phyloP scores from a whole-genome alignment of 164 flowering plant genomes.

The Vitis rupestris region DNA sequence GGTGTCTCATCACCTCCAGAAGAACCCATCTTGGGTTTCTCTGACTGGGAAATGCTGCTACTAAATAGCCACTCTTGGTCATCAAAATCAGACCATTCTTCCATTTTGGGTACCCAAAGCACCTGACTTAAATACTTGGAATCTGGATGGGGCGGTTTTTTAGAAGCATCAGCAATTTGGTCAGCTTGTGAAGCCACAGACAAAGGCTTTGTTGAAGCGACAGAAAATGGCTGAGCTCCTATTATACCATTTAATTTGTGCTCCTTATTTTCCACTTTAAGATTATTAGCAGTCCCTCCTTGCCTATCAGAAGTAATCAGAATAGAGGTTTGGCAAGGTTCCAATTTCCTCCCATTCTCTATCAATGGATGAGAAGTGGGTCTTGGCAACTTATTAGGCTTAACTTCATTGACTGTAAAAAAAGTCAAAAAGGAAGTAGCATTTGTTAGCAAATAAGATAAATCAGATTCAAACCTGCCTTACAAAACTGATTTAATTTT shows the following conservation, averaged over 20 bases:
- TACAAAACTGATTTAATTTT: not conserved
- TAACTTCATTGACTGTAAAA: slow-evolving; percentile 47
- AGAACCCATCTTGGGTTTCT: slow-evolving; percentile 29
- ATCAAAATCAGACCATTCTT: slow-evolving; percentile 53
- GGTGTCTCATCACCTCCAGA: slow-evolving; percentile 30
- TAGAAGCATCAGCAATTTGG: slow-evolving; percentile 36
- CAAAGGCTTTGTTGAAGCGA: slow-evolving; percentile 13
- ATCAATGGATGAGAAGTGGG: slow-evolving; percentile 28
- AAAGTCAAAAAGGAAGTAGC: slow-evolving; percentile 9
- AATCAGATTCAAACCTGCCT: not conserved
- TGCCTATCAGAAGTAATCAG: slow-evolving; percentile 24
- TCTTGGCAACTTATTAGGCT: slow-evolving; percentile 51
- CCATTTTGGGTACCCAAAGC: slow-evolving; percentile 60
- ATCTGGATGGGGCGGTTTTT: slow-evolving; percentile 76
- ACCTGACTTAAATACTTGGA: slow-evolving; percentile 49
- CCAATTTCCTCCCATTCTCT: slow-evolving; percentile 48
- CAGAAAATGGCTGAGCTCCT: slow-evolving; percentile 29
- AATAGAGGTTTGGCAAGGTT: slow-evolving; percentile 31
- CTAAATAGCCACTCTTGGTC: slow-evolving; percentile 70
- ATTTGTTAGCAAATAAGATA: slow-evolving; percentile 11
- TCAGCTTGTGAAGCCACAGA: slow-evolving; percentile 19
- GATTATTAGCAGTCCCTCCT: slow-evolving; percentile 17
- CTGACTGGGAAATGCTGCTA: slow-evolving; percentile 13
- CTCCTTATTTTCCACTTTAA: slow-evolving; percentile 38
- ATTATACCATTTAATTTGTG: slow-evolving; percentile 49